Percentiles rank a stretch among this genome's conserved stretches.
Conservation (phyloP, 495 filamentous ascomycete genomes). For the Penicillium maclennaniae region DNA sequence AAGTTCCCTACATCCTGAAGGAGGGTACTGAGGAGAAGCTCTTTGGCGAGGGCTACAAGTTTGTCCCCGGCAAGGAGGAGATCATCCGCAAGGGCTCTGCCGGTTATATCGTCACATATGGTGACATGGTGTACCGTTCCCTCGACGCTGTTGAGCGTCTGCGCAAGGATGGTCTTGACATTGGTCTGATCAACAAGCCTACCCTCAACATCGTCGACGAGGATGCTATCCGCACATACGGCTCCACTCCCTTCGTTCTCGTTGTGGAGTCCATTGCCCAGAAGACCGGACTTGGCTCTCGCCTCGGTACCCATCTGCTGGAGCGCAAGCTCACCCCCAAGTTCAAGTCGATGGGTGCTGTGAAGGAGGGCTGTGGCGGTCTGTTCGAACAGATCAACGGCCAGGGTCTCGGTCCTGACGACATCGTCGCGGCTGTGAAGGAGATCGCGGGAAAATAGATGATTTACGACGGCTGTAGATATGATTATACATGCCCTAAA, state of each 20-base stretch:
- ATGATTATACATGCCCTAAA: neutral
- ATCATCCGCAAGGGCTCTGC: conserved; percentile 34
- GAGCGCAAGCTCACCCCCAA: conserved; percentile 35
- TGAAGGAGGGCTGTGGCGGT: conserved; percentile 38
- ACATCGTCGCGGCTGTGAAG: conserved; percentile 30
- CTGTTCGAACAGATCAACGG: conserved; percentile 36
- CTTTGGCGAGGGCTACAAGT: conserved; percentile 34
- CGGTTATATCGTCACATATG: conserved; percentile 38
- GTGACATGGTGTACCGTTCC: conserved; percentile 42
- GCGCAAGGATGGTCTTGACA: conserved; percentile 29
- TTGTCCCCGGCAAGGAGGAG: conserved; percentile 39
- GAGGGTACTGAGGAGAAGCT: conserved; percentile 35
- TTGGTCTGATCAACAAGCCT: conserved; percentile 40
- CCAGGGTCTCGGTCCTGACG: conserved; percentile 35
- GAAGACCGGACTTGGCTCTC: conserved; percentile 41
- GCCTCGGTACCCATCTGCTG: conserved; percentile 32
- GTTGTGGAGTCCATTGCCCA: conserved; percentile 38
- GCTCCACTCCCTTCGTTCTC: conserved; percentile 32
- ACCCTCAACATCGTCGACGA: conserved; percentile 40
- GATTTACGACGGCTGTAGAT: neutral
- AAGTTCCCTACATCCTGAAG: conserved; percentile 40
- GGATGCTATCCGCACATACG: conserved; percentile 35
- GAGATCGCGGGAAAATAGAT: conserved; percentile 23
- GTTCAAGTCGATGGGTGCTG: conserved; percentile 32
- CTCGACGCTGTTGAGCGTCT: conserved; percentile 38